Evolutionary conservation across 2,329 filamentous ascomycete genomes (phyloP).

Genomic region (Amphichorda felina): DNA sequence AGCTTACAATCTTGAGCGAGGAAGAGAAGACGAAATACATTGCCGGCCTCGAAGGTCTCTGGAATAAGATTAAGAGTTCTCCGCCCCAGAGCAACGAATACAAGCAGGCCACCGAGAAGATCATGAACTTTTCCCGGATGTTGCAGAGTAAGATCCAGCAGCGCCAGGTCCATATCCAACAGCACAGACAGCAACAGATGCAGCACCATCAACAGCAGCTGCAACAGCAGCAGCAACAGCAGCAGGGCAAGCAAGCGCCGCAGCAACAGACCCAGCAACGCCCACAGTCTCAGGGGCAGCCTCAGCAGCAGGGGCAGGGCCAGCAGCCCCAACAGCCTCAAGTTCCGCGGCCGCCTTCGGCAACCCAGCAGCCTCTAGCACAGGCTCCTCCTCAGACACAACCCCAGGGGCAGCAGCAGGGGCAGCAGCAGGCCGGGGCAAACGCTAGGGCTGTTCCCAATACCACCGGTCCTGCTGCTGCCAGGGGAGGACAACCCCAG

Average conservation of each 20-base stretch:
- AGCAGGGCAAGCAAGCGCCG: conserved; percentile 15
- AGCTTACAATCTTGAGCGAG: conserved; percentile 34
- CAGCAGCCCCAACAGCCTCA: conserved; percentile 5
- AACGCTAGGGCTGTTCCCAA: background rate
- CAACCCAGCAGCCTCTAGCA: background rate
- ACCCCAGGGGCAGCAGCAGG: conserved; percentile 3
- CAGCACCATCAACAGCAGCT: conserved; percentile 12
- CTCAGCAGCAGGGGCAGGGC: conserved; percentile 10
- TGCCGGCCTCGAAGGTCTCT: conserved; percentile 39
- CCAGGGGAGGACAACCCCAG: background rate
- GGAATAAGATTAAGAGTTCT: conserved; percentile 36
- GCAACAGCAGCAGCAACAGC: conserved; percentile 15
- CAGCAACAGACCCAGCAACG: background rate
- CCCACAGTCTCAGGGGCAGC: conserved; percentile 9
- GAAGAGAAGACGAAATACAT: conserved; percentile 50
- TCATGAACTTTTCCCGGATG: conserved; percentile 48
- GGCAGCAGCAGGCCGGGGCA: conserved; percentile 6
- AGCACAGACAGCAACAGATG: conserved; percentile 16
- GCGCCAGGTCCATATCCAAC: conserved; percentile 21
- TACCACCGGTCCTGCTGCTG: background rate
- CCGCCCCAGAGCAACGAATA: conserved; percentile 35
- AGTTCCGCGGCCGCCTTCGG: background rate
- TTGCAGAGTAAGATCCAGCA: conserved; percentile 38
- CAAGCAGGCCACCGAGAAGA: conserved; percentile 40
- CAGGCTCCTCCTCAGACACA: background rate